Conservation (phyloP, 1,284 basidiomycete genomes). For the Hemileia vastatrix region DNA sequence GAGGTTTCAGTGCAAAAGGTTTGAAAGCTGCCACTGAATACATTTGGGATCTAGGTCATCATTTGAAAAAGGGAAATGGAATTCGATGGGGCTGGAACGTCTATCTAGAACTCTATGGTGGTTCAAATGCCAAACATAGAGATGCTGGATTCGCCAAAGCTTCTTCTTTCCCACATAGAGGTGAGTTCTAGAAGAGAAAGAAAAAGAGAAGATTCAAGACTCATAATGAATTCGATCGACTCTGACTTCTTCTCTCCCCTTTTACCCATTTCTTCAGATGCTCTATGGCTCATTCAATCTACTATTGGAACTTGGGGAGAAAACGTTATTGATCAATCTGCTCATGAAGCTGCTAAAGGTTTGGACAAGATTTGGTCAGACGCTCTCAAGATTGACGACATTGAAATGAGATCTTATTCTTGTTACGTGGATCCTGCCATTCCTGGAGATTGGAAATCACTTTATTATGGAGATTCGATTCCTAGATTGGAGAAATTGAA, state of each 20-base stretch:
- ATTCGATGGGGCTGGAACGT: slow-evolving; percentile 35
- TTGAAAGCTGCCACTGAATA: slow-evolving; percentile 23
- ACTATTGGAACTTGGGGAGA: slow-evolving; percentile 27
- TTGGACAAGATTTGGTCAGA: slow-evolving; percentile 25
- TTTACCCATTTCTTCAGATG: slow-evolving; percentile 23
- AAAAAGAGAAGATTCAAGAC: no score
- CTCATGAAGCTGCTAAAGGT: slow-evolving; percentile 3
- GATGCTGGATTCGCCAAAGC: slow-evolving; percentile 17
- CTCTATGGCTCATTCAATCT: slow-evolving; percentile 36
- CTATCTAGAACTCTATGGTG: slow-evolving; percentile 38
- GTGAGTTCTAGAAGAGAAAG: background rate
- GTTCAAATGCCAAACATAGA: slow-evolving; percentile 4
- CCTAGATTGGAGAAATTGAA: slow-evolving; percentile 29
- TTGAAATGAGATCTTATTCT: slow-evolving; percentile 27
- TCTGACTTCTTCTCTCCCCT: background rate
- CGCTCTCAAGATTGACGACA: slow-evolving; percentile 24
- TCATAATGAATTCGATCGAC: no score
- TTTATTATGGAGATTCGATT: slow-evolving; percentile 32
- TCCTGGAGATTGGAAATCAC: slow-evolving; percentile 27
- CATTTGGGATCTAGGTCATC: slow-evolving; percentile 29
- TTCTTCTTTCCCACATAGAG: slow-evolving; percentile 31
- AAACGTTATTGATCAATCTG: slow-evolving; percentile 14
- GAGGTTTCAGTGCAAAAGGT: slow-evolving; percentile 1
- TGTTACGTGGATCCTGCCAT: slow-evolving; percentile 36
- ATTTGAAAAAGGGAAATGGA: slow-evolving; percentile 16